Percentiles rank a stretch among this genome's conserved stretches.
Conservation (phyloP, 352 stramenopile species). For the Phytophthora capsici region DNA sequence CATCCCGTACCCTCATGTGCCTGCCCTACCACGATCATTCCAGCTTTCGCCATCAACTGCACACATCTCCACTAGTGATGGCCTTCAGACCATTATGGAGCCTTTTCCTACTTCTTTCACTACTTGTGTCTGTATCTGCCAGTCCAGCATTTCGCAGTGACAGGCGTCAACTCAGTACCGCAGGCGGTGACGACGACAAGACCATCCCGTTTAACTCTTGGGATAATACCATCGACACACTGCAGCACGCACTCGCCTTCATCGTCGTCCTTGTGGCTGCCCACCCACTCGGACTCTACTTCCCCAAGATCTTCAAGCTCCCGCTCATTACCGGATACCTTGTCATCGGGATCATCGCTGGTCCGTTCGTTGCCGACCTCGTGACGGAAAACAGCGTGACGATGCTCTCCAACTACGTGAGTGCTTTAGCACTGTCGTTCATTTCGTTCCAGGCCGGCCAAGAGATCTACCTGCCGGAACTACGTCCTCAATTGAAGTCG, state of each 20-base stretch:
- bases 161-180: conserved; percentile 17
- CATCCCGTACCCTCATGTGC: conserved; percentile 1
- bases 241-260: conserved; percentile 52
- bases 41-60: conserved; percentile 6
- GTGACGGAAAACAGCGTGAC: conserved; percentile 47
- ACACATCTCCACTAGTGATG: conserved; percentile 4
- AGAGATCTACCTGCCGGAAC: conserved; percentile 66
- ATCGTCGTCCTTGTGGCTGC: conserved; percentile 59
- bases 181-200: conserved; percentile 10
- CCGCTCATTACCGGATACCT: conserved; percentile 74
- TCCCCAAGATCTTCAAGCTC: conserved; percentile 62
- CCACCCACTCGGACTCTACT: conserved; percentile 67
- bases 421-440: conserved; percentile 68
- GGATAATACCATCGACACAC: conserved; percentile 44
- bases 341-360: conserved; percentile 62
- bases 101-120: conserved; percentile 2
- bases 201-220: conserved; percentile 49
- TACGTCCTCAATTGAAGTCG: conserved; percentile 60
- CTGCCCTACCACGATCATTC: conserved; percentile 4
- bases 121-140: conserved; percentile 5
- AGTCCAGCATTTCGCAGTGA: not conserved
- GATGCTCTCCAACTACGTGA: conserved; percentile 61
- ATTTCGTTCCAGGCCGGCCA: conserved; percentile 76
- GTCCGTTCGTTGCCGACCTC: conserved; percentile 61
- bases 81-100: no score